Percentiles rank a stretch among this genome's conserved stretches.
phyloP scores from a whole-genome alignment of 148 eudicot genomes.

The Fagopyrum esculentum region DNA sequence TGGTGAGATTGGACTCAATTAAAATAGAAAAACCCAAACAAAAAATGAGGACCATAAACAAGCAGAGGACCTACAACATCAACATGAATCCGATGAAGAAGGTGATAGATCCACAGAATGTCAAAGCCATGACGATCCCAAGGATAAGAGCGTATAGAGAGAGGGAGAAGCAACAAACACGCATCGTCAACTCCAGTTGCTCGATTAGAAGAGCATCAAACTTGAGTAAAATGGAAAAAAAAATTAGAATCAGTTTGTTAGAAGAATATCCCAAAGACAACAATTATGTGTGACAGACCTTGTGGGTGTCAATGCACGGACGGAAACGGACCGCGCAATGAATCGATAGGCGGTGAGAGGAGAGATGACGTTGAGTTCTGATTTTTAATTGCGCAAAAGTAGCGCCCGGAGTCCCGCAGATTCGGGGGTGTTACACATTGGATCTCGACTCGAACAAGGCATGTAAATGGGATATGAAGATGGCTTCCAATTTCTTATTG shows the following conservation, averaged over 20 bases:
- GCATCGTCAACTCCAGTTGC: no score
- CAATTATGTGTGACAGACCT: conserved; percentile 23
- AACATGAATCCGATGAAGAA: conserved; percentile 77
- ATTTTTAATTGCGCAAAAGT: no score
- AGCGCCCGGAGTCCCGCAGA: no score
- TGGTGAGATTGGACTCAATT: no score
- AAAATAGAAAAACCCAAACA: conserved; percentile 15
- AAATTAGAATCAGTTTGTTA: neutral
- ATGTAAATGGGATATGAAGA: no score
- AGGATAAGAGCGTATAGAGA: conserved; percentile 37
- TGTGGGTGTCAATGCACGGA: conserved; percentile 60
- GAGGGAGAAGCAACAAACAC: no score
- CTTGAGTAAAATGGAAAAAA: neutral
- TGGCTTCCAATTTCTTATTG: no score
- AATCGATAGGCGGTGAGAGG: conserved; percentile 14
- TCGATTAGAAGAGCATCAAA: neutral
- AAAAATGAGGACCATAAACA: conserved; percentile 72
- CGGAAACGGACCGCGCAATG: conserved; percentile 40
- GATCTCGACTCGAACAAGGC: no score
- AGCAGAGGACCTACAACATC: conserved; percentile 89
- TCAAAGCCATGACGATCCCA: conserved; percentile 69
- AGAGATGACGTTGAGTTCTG: neutral
- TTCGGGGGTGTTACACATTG: no score
- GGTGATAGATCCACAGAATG: conserved; percentile 89
- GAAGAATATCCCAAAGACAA: neutral